Conservation (phyloP, 1,284 basidiomycete species). For the Erythrobasidium hasegawianum region DNA sequence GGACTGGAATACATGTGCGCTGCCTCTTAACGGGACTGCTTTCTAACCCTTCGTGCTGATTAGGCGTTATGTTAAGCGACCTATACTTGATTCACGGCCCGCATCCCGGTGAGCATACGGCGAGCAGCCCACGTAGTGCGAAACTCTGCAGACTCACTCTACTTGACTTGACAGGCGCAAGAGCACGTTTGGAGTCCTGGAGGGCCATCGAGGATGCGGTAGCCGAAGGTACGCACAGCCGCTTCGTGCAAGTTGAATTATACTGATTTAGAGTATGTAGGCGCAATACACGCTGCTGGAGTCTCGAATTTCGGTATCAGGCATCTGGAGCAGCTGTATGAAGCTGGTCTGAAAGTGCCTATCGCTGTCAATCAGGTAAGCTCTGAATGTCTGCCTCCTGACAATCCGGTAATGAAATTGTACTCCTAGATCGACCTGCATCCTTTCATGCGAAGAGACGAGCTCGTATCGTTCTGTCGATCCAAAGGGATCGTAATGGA, state of each 20-base stretch:
- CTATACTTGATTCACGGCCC: constrained; percentile 59
- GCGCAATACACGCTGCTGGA: constrained; percentile 24
- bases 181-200: constrained; percentile 59
- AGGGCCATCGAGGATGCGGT: constrained; percentile 58
- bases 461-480: constrained; percentile 73
- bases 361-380: constrained; percentile 29
- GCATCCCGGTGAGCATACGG: constrained; percentile 26
- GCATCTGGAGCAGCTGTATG: constrained; percentile 12
- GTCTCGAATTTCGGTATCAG: constrained; percentile 58
- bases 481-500: constrained; percentile 68
- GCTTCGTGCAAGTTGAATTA: not conserved
- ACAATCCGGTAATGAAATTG: too few species aligned
- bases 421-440: constrained; percentile 69
- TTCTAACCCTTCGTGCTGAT: too few species aligned
- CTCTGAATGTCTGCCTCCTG: too few species aligned
- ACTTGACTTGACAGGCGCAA: constrained; percentile 5
- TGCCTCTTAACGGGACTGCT: too few species aligned
- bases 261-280: not conserved
- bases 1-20: constrained; percentile 29
- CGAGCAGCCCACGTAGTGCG: too few species aligned
- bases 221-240: constrained; percentile 32
- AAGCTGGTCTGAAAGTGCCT: constrained; percentile 22
- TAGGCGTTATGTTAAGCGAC: constrained; percentile 57
- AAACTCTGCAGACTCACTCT: too few species aligned
- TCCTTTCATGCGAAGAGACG: constrained; percentile 74